A percentile compares a stretch with the other conserved stretches of the same genome.
Conservation (phyloP, 2,329 filamentous ascomycete species). For the Hortaea werneckii region DNA sequence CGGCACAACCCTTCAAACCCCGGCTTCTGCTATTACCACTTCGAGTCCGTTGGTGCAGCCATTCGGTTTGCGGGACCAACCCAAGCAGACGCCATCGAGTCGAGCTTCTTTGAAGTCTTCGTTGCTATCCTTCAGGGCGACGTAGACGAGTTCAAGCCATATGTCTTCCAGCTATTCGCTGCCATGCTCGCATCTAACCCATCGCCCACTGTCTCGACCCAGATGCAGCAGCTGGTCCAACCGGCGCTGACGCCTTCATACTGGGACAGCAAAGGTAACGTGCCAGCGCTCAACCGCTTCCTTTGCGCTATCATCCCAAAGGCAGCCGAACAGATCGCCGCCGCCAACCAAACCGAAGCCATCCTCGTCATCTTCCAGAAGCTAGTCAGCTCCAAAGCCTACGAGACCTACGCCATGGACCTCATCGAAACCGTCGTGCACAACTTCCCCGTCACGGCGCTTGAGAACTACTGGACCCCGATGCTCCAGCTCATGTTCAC, state of each 20-base stretch:
- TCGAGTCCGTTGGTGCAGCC: constrained; percentile 84
- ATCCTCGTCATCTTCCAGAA: constrained; percentile 96
- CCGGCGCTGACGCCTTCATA: constrained; percentile 71
- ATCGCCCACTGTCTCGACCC: constrained; percentile 62
- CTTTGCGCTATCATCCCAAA: constrained; percentile 75
- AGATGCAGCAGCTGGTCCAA: constrained; percentile 68
- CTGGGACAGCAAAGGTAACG: constrained; percentile 89
- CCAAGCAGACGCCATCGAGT: constrained; percentile 65
- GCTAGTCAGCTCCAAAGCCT: constrained; percentile 68
- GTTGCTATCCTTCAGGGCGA: constrained; percentile 69
- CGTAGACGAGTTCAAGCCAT: constrained; percentile 89
- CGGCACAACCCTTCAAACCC: constrained; percentile 94
- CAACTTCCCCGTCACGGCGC: constrained; percentile 60
- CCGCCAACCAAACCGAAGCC: constrained; percentile 72
- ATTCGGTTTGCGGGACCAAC: constrained; percentile 63
- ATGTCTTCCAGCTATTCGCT: constrained; percentile 90
- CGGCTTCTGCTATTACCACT: constrained; percentile 96
- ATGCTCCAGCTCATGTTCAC: constrained; percentile 77
- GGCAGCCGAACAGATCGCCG: constrained; percentile 60
- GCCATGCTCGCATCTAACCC: constrained; percentile 82
- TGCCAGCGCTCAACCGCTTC: constrained; percentile 79
- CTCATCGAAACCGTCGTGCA: constrained; percentile 72
- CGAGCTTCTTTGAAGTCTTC: constrained; percentile 73
- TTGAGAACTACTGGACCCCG: constrained; percentile 68
- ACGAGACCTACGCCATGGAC: constrained; percentile 81